These are phyloP conservation scores for Talaromyces wortmannii DNA, from an alignment of 495 filamentous ascomycete genomes.

Conservation along the genomic window DNA sequence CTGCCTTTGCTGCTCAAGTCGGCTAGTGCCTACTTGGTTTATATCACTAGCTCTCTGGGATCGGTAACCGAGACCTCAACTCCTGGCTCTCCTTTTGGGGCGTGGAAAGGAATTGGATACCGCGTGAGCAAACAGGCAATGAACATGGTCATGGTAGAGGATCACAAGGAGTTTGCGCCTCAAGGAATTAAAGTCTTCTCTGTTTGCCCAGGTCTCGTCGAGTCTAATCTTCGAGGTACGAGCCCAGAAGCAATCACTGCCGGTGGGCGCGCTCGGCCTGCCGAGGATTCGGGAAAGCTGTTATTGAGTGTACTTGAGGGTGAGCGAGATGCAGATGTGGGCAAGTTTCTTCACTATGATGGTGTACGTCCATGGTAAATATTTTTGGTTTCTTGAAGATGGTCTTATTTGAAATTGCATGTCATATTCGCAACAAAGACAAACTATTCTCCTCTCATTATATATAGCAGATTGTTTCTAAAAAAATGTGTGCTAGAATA, in stretches of 20 bases:
- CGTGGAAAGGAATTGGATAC: not conserved
- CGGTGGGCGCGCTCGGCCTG: constrained; percentile 21
- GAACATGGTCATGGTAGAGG: not conserved
- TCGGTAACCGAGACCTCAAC: not conserved
- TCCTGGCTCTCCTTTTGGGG: not conserved
- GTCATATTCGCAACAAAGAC: too few relatives aligned
- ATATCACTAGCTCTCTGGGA: not conserved
- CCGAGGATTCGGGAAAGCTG: constrained; percentile 18
- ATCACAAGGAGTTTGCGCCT: not conserved
- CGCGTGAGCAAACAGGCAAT: not conserved
- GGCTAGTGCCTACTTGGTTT: not conserved
- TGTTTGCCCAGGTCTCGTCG: constrained; percentile 21
- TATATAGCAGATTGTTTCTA: too few relatives aligned
- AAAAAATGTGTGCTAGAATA: too few relatives aligned
- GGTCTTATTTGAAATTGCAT: too few relatives aligned
- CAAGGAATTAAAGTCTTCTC: constrained; percentile 15
- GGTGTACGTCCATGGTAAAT: constrained; percentile 21
- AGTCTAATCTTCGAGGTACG: constrained; percentile 26
- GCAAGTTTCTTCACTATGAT: constrained; percentile 22
- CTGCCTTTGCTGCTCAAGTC: not conserved
- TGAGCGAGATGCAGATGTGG: constrained; percentile 23
- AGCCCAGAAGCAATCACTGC: constrained; percentile 18
- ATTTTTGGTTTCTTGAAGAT: not conserved
- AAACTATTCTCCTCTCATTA: too few relatives aligned
- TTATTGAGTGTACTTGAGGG: constrained; percentile 26